Evolutionary conservation across 2,329 filamentous ascomycete genomes (phyloP), one percentile per base, ranked within the genome.

Genomic region (Remersonia thermophila): DNA sequence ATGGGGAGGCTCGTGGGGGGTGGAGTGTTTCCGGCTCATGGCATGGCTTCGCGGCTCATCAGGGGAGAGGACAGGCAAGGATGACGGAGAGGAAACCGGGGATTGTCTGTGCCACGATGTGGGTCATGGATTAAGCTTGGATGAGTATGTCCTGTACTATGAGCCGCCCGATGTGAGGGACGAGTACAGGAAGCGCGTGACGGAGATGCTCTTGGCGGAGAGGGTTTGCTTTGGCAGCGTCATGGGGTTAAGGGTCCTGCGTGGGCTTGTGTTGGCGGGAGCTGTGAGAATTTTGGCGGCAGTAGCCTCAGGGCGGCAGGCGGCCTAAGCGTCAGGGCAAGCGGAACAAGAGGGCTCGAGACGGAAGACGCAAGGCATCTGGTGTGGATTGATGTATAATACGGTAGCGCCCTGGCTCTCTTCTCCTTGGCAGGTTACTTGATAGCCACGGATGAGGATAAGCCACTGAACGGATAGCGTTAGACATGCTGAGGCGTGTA

Each of bases 151-250:
- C 4, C 48, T 69, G 12, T 38, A 47, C 7, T 47, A 58, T 7
- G 52, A 52, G 15, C 49, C 59, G 17, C 26, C 33, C 7, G 16
- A 35, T 20, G 40, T 49, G 18, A 55, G 53, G 47, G 45, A 26
- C 15, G 20, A 36, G 2, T 71, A 72, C 41, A 46, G 56, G 23
- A 41, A 48, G 3, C 46, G 58, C 2, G 54, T 69, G 7, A 35
- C 62, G 34, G 57, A 52, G 34, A 43, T 68, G 12, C 65, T 72
- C 29, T 32, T 69, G 11, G 63, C 66, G 4, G 59, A 69, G 33
- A 53, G 53, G 12, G 42, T 62, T 8, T 52, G 62, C 6, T 43
- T 61, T 16, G 61, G 66, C 3, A 58, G 46, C 23, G 40, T 55
- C 13, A 45, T 51, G 18, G 33, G 64, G 14, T 41, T 65, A 7